Percentiles rank a stretch among this genome's conserved stretches.
Conservation (phyloP, 139 green algal species). For the Coelastrella sp. region DNA sequence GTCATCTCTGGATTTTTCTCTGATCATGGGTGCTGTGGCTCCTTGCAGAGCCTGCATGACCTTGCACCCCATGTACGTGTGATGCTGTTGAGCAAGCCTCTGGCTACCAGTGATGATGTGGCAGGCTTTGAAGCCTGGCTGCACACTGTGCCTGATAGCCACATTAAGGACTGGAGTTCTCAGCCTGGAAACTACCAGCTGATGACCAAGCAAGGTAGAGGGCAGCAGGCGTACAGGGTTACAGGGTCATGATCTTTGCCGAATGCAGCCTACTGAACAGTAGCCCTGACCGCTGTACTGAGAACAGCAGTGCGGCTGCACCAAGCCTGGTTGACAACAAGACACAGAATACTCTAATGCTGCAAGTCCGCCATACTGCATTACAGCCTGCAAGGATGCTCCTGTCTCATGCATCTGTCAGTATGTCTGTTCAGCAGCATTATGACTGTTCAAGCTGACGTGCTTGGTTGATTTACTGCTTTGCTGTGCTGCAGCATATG, state of each 20-base stretch:
- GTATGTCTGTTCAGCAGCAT: neutral
- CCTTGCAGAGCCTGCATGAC: neutral
- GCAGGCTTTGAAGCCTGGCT: constrained; percentile 21
- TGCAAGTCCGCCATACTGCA: no score
- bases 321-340: no score
- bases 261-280: no score
- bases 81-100: neutral
- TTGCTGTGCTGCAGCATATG: neutral
- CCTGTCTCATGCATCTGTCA: no score
- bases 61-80: constrained; percentile 10
- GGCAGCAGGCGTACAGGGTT: neutral
- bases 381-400: no score
- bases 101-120: constrained; percentile 8
- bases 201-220: constrained; percentile 69
- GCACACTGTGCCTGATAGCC: constrained; percentile 1
- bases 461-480: neutral
- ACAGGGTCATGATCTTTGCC: neutral
- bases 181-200: constrained; percentile 69
- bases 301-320: no score
- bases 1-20: no score
- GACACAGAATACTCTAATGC: no score
- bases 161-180: constrained; percentile 46
- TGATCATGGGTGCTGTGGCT: neutral
- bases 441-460: neutral
- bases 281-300: no score